phyloP scores from a whole-genome alignment of 352 stramenopile genomes.

The Phytophthora crassamura region DNA sequence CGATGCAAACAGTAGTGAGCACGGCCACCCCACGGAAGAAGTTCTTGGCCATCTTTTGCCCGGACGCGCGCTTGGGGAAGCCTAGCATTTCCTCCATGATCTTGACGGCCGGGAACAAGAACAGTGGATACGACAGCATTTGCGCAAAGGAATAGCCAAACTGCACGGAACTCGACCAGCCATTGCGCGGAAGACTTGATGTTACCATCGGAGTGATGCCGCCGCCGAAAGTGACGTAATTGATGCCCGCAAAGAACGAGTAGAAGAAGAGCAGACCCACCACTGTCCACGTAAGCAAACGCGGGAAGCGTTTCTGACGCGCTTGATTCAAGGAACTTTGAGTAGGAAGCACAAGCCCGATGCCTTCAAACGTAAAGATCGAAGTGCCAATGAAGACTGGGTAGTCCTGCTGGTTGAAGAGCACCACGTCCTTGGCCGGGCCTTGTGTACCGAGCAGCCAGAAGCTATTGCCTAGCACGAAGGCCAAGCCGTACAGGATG shows the following conservation, averaged over 20 bases:
- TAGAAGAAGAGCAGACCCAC: constrained; percentile 82
- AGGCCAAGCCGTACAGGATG: constrained; percentile 82
- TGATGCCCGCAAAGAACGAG: constrained; percentile 80
- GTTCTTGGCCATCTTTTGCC: constrained; percentile 80
- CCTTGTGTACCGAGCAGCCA: constrained; percentile 58
- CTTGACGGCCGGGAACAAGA: constrained; percentile 83
- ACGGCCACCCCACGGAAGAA: constrained; percentile 71
- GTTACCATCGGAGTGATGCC: constrained; percentile 73
- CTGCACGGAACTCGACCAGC: constrained; percentile 80
- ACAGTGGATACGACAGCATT: constrained; percentile 81
- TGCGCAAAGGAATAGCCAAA: constrained; percentile 81
- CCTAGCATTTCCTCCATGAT: constrained; percentile 88
- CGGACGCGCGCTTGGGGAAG: constrained; percentile 69
- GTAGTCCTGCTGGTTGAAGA: constrained; percentile 81
- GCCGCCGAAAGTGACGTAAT: constrained; percentile 82
- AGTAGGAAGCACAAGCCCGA: constrained; percentile 80
- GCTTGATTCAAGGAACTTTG: constrained; percentile 69
- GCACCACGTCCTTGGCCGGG: constrained; percentile 50
- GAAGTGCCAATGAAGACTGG: constrained; percentile 82
- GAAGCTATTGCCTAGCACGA: constrained; percentile 81
- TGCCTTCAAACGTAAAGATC: constrained; percentile 86
- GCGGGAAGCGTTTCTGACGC: constrained; percentile 70
- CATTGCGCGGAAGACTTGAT: constrained; percentile 73
- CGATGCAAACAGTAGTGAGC: constrained; percentile 67
- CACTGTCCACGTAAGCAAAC: constrained; percentile 67